Percentiles rank a stretch among this genome's conserved stretches.
phyloP scores from a whole-genome alignment of 1,284 basidiomycete species.

The Puccinia brachypodii region DNA sequence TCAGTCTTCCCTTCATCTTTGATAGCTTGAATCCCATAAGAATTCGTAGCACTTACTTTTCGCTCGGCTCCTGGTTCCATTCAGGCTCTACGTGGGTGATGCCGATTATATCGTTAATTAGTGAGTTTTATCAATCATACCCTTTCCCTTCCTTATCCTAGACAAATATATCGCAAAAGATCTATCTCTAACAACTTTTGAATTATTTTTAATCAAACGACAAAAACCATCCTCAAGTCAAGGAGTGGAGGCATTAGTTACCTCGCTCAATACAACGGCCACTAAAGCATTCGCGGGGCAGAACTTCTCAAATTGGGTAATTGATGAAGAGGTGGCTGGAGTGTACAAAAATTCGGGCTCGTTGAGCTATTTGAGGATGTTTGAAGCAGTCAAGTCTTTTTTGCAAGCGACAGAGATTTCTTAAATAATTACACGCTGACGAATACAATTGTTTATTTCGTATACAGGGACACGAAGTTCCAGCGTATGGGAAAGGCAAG shows the following conservation, averaged over 20 bases:
- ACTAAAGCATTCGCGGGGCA: background rate
- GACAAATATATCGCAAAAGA: background rate
- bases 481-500: conserved; percentile 38
- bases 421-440: too few relatives aligned
- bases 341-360: conserved; percentile 1
- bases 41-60: too few relatives aligned
- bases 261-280: conserved; percentile 3
- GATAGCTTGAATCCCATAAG: too few relatives aligned
- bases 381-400: conserved; percentile 31
- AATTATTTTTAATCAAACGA: background rate
- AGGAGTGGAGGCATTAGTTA: conserved; percentile 30
- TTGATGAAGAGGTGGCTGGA: conserved; percentile 25
- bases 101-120: conserved; percentile 45
- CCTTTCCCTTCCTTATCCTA: background rate
- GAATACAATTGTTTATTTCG: too few relatives aligned
- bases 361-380: conserved; percentile 30
- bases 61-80: too few relatives aligned
- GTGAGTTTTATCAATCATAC: conserved; percentile 12
- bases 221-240: conserved; percentile 1
- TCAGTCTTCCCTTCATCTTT: too few relatives aligned
- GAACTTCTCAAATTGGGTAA: conserved; percentile 20
- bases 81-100: conserved; percentile 32
- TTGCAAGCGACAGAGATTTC: background rate
- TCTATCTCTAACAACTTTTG: background rate
- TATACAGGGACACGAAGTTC: conserved; percentile 42